Evolutionary conservation across 177 flowering plant species (phyloP), one percentile per base, ranked within the genome.

Genomic region (Vitis hybrid): DNA sequence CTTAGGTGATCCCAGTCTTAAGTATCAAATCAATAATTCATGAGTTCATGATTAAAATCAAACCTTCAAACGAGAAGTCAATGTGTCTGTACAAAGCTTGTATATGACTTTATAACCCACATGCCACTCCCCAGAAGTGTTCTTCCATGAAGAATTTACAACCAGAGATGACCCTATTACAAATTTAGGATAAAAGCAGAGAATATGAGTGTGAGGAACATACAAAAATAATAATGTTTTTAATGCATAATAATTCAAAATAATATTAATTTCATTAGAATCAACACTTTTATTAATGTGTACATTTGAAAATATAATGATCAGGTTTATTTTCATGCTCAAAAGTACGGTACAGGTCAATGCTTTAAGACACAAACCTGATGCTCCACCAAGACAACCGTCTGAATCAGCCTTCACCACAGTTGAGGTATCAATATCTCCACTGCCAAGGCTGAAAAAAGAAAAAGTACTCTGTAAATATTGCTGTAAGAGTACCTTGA

Each of bases 81-180:
- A 80, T 22, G 82, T 81, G 68, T 78, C 77, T 1, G 98, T 93
- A 74, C 93, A 90, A 61, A 95, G 89, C 81, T 95, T 93, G 76
- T 93, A 95, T 7, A 95, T 84, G 71, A 93, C 73, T 74, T 91
- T 91, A 74, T 49, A 89, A 51, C 98, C 99, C 65, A 95, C 93
- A 73, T 82, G 99, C 99, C 99, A 95, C 71, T 90, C 91, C 64
- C 96, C 98, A 71, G 94, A 79, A 66, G 99, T 96, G 71, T 95
- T 95, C 69, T 83, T 86, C 99, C 99, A 95, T 31, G 88, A 81
- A 26, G 94, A 70, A 78, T 90, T 93, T 56, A 93, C 78, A 75
- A 73, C 71, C 71, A 95, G 73, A 66, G 77, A 66, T 19, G 86
- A 80, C 65, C 99, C 99, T 94, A 21, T 13, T 10, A n/a, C 39